Base-by-base conservation (phyloP, 192 early-diverging fungal species). In the Coemansia aciculifera region DNA sequence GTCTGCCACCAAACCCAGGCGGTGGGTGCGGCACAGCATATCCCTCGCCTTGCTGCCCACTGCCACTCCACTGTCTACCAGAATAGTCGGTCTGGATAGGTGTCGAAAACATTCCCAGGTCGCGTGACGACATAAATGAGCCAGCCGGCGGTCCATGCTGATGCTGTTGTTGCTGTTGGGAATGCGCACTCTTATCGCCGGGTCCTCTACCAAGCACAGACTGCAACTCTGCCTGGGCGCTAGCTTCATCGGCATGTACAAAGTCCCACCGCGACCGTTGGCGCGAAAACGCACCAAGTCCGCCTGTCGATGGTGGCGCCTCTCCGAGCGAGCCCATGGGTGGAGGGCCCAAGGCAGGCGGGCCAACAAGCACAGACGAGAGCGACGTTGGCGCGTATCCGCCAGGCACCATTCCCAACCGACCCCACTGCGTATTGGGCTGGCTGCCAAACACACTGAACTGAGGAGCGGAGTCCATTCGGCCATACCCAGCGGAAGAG, bases 171-270 rank as follows among this genome's bases (percentile, higher is more conserved):
- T 63, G 73, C 51, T 65, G 63, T 9, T 43, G 40, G 1, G 13
- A 3, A 2, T 38, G 21, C 10, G 8, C 23, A 9, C n/a, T 42
- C 31, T 17, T 39, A 3, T 31, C 32, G 32, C 63, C 57, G n/a
- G 49, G 10, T 9, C 68, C 59, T 40, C 79, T 67, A 0, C 74
- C 74, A 64, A 81, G 71, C 13, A 81, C 79, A 1, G 71, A 76
- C 59, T 81, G 79, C 7, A 81, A 65, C 79, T 81, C 79, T 31
- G 79, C 79, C 54, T 81, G 79, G 0, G 79, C 79, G 29, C 74
- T 81, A 13, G 74, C 71, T 54, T 76, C 79, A 39, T 81, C 79
- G 13, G 67, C 67, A 43, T 65, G 71, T 0, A 71, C 74, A 73
- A 73, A 76, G 38, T 72, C 74, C 79, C 79, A 81, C 37, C 74